A percentile compares a stretch with the other conserved stretches of the same genome.
Conservation (phyloP, 768 basidiomycete species). For the Serendipita vermifera region DNA sequence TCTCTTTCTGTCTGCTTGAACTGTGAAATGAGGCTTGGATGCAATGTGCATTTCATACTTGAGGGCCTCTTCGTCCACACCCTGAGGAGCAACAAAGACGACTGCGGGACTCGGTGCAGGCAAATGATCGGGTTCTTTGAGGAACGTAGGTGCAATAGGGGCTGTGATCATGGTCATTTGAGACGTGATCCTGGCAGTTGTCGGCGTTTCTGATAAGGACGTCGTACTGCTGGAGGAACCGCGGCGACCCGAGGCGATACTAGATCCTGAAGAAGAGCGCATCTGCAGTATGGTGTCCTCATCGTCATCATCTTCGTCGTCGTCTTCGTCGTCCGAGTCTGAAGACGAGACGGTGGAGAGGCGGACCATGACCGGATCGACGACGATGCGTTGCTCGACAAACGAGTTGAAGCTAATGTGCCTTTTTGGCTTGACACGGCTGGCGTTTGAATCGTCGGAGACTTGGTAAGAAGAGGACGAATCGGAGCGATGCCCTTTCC, state of each 20-base stretch:
- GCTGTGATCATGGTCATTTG: constrained; percentile 7
- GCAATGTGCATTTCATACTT: constrained; percentile 7
- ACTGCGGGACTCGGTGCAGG: constrained; percentile 5
- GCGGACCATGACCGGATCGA: constrained; percentile 26
- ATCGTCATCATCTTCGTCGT: constrained; percentile 5
- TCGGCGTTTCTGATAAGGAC: background rate
- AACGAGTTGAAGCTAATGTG: constrained; percentile 98
- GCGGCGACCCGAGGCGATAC: background rate
- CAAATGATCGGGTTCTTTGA: constrained; percentile 5
- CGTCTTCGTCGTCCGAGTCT: background rate
- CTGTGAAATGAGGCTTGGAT: background rate
- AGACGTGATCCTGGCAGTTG: background rate
- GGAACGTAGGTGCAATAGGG: constrained; percentile 1
- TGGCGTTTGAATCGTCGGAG: background rate
- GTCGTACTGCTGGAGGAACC: background rate
- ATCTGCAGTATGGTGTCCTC: constrained; percentile 3
- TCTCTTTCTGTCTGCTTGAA: background rate
- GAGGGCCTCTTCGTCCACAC: constrained; percentile 7
- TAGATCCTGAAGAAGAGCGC: background rate
- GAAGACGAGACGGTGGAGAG: background rate
- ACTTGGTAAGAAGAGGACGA: constrained; percentile 5
- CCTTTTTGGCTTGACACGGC: constrained; percentile 34
- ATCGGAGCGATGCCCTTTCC: constrained; percentile 3
- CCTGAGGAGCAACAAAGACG: constrained; percentile 6
- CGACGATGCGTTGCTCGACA: constrained; percentile 90